Percentiles rank a stretch among this genome's conserved stretches.
phyloP scores from a whole-genome alignment of 371 early-diverging fungal species.

The Conidiobolus incongruus region DNA sequence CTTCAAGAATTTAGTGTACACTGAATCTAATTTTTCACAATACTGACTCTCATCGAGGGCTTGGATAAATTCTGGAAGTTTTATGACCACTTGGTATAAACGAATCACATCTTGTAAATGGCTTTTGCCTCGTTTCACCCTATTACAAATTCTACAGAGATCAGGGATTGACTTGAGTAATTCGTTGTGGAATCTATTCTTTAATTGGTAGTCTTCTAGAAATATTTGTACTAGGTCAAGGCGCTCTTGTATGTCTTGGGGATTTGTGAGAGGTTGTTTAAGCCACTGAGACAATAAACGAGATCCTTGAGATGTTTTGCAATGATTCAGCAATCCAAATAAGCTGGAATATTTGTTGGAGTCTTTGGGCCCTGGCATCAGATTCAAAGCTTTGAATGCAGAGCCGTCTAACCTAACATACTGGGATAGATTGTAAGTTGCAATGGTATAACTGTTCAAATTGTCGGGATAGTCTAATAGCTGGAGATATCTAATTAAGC shows the following conservation, averaged over 20 bases:
- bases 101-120: slow-evolving; percentile 76
- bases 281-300: slow-evolving; percentile 80
- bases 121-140: slow-evolving; percentile 60
- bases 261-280: slow-evolving; percentile 71
- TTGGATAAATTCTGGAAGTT: slow-evolving; percentile 37
- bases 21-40: slow-evolving; percentile 18
- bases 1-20: slow-evolving; percentile 15
- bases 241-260: slow-evolving; percentile 34
- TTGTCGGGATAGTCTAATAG: slow-evolving; percentile 50
- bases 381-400: slow-evolving; percentile 68
- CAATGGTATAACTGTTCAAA: slow-evolving; percentile 41
- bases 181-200: slow-evolving; percentile 38
- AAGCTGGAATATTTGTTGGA: slow-evolving; percentile 10
- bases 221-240: slow-evolving; percentile 62
- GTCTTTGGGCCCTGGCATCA: slow-evolving; percentile 31
- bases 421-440: slow-evolving; percentile 55
- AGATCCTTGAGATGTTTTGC: slow-evolving; percentile 77
- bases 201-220: slow-evolving; percentile 32
- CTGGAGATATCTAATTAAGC: slow-evolving; percentile 52
- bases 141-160: slow-evolving; percentile 59
- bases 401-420: slow-evolving; percentile 84
- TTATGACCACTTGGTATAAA: slow-evolving; percentile 66
- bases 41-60: slow-evolving; percentile 20
- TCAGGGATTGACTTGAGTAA: slow-evolving; percentile 50
- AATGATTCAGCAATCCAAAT: slow-evolving; percentile 70